Evolutionary conservation across 2,329 filamentous ascomycete genomes (phyloP), one percentile per base, ranked within the genome.

Genomic region (Bipolaris cookei): DNA sequence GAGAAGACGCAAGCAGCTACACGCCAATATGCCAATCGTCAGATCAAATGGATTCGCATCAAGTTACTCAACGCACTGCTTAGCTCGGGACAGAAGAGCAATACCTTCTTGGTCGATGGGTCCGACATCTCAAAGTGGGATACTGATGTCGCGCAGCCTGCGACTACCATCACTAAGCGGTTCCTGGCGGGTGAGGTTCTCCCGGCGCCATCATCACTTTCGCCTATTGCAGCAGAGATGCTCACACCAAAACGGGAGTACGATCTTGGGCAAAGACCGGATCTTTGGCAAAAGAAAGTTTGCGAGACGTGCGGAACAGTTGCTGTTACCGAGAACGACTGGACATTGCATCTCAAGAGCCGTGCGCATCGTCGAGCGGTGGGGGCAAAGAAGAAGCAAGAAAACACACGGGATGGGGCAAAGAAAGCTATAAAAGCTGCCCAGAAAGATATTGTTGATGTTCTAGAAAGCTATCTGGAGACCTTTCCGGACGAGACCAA

Each of bases 11-110:
- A 96, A 73, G 84, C 86, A 4, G 90, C 90, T 2, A 99, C 93
- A 0, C 85, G 92, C 8, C 91, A 93, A 65, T 99, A 99, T 71
- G 91, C 94, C 2, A 90, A 87, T 59, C 86, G 89, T 6, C 95
- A 99, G 74, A 80, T 91, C 16, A 86, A 88, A 56, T 99, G 93
- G 92, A 96, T 98, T 53, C 85, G 89, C 14, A 85, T 89, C 64
- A 96, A 96, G 71, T 83, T 96, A 23, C 83, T 95, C 39, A 87
- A 88, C 8, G 86, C 88, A 1, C 79, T 95, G 25, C 81, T 79
- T 35, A 83, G 85, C 16, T 81, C 84, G 34, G 81, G 78, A 2
- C 77, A 81, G 14, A 76, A 80, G 48, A 75, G 84, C 20, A 85
- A 80, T 34, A 79, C 97, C 1, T 98, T 90, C 72, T 77, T 98